Evolutionary conservation across 257 asterid species (phyloP), one percentile per base, ranked within the genome.

Genomic region (Gynochthodes officinalis): DNA sequence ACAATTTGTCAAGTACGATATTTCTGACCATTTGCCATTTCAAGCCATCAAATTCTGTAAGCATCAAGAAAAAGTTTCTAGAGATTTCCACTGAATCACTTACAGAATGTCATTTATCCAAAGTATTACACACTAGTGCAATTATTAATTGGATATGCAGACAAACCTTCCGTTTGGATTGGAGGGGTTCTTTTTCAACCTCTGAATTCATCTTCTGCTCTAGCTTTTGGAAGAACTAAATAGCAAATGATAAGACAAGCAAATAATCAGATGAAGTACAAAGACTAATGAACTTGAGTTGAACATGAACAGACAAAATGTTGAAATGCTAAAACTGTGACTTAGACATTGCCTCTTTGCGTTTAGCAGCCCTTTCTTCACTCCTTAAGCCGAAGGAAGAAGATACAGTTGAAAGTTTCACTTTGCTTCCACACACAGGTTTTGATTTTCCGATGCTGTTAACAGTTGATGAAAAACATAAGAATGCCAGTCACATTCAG

Each of bases 351-450:
- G 77, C 98, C 96, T 93, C 97, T 86, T 81, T 89, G 42, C 92
- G 88, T 73, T 88, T 93, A 76, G 82, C 88, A 43, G 88, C 96
- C 83, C 98, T 83, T 82, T 91, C 96, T 75, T 91, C 96, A 74
- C 96, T 89, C 85, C 81, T 89, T 75, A 93, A 87, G 79, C 73
- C 82, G 85, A 88, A 91, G 64, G 96, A 76, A 62, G 85, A 76
- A 57, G 87, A 65, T 44, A 79, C 80, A 50, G 79, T 82, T 13
- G 86, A 72, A 67, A 79, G 59, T 72, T 80, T 77, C 73, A 78
- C 82, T 70, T 82, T 81, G 55, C 66, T 76, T 72, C 79, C 84
- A 64, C 67, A 66, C 48, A 72, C 28, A 74, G 39, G 78, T 69
- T 87, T 71, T 65, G 86, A 57, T 75, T 75, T 78, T 67, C 81